Evolutionary conservation across 1,284 basidiomycete species (phyloP).

Genomic region (Irpex sp.): DNA sequence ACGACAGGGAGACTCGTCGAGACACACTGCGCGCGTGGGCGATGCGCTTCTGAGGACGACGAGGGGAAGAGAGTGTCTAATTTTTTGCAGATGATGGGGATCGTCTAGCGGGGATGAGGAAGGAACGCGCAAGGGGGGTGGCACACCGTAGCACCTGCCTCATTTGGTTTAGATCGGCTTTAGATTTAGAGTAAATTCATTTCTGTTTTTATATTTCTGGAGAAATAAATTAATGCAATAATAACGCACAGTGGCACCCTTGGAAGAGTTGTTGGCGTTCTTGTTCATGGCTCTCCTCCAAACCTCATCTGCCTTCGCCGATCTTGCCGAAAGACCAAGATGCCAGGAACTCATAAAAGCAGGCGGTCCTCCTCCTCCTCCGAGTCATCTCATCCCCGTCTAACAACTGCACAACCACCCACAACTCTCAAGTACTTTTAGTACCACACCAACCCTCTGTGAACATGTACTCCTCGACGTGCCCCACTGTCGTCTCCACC

Average conservation of each 20-base stretch:
- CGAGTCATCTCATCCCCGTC: background rate
- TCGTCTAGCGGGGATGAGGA: background rate
- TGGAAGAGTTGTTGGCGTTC: background rate
- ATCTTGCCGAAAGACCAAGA: constrained; percentile 2
- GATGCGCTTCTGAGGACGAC: background rate
- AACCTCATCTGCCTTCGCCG: background rate
- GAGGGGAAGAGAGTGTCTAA: background rate
- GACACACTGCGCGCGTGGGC: background rate
- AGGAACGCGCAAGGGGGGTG: background rate
- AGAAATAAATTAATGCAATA: background rate
- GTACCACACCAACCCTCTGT: constrained; percentile 4
- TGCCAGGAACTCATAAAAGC: constrained; percentile 2
- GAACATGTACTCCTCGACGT: constrained; percentile 12
- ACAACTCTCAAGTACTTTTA: constrained; percentile 8
- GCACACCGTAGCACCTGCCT: background rate
- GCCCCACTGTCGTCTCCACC: constrained; percentile 11
- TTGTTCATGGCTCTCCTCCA: background rate
- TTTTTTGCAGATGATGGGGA: background rate
- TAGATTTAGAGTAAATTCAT: background rate
- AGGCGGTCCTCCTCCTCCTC: background rate
- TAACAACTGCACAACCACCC: constrained; percentile 5
- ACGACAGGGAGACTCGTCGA: background rate
- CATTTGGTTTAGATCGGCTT: background rate
- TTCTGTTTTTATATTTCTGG: background rate
- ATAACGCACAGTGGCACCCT: background rate